phyloP scores from a whole-genome alignment of 495 filamentous ascomycete genomes.

The Podospora tetraspora region DNA sequence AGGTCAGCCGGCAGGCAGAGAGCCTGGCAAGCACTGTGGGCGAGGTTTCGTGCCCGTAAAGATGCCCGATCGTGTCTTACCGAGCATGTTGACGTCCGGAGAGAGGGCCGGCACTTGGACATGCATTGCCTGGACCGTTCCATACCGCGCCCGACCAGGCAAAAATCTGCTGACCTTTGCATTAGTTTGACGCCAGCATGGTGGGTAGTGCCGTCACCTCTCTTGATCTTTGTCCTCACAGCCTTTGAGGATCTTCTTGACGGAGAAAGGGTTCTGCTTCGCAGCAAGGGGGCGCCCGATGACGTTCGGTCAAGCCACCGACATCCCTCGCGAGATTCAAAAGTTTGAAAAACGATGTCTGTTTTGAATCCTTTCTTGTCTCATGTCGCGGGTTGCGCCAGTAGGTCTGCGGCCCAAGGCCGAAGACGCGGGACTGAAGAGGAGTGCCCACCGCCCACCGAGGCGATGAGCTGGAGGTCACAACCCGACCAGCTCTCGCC shows the following conservation, averaged over 20 bases:
- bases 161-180: slow-evolving; percentile 8
- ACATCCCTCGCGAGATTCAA: neutral
- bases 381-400: neutral
- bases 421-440: neutral
- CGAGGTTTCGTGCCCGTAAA: neutral
- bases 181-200: neutral
- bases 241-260: neutral
- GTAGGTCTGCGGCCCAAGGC: neutral
- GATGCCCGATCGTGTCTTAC: neutral
- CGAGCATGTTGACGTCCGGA: neutral
- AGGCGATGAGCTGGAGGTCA: neutral
- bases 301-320: neutral
- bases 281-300: neutral
- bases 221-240: neutral
- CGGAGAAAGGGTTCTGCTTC: neutral
- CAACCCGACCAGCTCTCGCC: neutral
- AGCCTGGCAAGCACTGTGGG: neutral
- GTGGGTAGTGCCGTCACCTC: neutral
- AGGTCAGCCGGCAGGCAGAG: neutral
- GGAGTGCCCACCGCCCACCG: neutral
- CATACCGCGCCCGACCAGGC: neutral
- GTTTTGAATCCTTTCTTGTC: neutral
- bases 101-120: neutral
- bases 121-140: slow-evolving; percentile 12
- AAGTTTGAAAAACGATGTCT: too few relatives aligned